Conservation (phyloP, 139 green algal genomes). For the Parachlorella kessleri region DNA sequence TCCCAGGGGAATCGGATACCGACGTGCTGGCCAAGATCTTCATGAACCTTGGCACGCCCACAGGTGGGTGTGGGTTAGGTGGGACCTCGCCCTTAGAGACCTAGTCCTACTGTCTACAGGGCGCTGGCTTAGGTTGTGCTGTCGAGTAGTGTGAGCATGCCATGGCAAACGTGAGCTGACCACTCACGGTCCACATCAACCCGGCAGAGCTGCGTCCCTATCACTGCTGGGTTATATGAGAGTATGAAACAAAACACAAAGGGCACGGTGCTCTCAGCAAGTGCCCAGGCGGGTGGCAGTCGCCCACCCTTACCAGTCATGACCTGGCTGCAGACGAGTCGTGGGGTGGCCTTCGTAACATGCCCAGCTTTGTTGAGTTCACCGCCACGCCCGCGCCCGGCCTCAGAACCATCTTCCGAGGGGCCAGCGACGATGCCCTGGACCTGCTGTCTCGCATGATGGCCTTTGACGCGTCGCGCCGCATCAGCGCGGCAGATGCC, state of each 20-base stretch:
- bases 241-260: no score
- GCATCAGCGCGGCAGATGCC: conserved; percentile 63
- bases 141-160: no score
- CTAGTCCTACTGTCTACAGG: no score
- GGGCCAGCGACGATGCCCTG: conserved; percentile 66
- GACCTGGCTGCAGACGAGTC: conserved; percentile 29
- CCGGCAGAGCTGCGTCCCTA: no score
- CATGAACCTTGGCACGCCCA: conserved; percentile 73
- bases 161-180: no score
- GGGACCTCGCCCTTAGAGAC: no score
- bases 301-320: background rate
- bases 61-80: no score
- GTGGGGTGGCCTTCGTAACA: conserved; percentile 65
- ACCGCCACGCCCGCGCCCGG: conserved; percentile 44
- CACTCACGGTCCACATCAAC: no score
- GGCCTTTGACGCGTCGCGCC: conserved; percentile 46
- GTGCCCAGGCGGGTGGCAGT: no score
- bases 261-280: no score
- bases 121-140: no score
- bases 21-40: conserved; percentile 88
- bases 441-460: conserved; percentile 60
- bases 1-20: conserved; percentile 73
- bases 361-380: conserved; percentile 72
- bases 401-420: conserved; percentile 53
- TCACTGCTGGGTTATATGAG: no score